These are phyloP conservation scores for Tricholoma saponaceum DNA, from an alignment of 768 basidiomycete genomes.

Conservation along the genomic window DNA sequence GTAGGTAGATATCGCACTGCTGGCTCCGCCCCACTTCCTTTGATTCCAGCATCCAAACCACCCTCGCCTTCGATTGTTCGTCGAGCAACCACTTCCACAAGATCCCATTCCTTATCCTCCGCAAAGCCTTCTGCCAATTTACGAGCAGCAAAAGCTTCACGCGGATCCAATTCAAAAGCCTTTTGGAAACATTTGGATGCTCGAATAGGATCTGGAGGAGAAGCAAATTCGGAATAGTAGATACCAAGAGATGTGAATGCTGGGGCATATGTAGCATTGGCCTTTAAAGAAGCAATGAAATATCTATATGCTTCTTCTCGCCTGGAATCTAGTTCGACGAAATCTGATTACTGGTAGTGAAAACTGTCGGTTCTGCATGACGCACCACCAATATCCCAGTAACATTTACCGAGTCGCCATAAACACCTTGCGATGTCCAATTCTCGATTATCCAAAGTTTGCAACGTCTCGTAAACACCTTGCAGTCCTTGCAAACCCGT, in stretches of 20 bases:
- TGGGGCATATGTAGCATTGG: slow-evolving; percentile 73
- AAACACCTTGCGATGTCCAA: slow-evolving; percentile 72
- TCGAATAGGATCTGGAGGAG: slow-evolving; percentile 76
- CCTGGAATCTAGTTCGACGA: slow-evolving; percentile 32
- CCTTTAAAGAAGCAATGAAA: slow-evolving; percentile 80
- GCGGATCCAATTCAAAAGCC: slow-evolving; percentile 93
- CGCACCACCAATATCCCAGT: slow-evolving; percentile 72
- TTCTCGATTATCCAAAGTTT: slow-evolving; percentile 41
- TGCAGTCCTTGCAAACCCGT: slow-evolving; percentile 45
- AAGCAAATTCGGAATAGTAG: slow-evolving; percentile 71
- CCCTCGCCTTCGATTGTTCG: slow-evolving; percentile 94
- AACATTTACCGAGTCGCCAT: slow-evolving; percentile 80
- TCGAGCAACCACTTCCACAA: slow-evolving; percentile 91
- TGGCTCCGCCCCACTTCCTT: slow-evolving; percentile 27
- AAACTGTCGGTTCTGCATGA: background rate
- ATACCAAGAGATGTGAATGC: slow-evolving; percentile 92
- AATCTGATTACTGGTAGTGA: slow-evolving; percentile 3
- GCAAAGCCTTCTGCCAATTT: slow-evolving; percentile 87
- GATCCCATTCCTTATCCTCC: slow-evolving; percentile 90
- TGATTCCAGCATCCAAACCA: slow-evolving; percentile 58
- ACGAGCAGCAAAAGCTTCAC: slow-evolving; percentile 81
- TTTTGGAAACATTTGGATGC: slow-evolving; percentile 97
- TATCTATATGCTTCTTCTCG: slow-evolving; percentile 68
- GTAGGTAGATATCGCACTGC: slow-evolving; percentile 61
- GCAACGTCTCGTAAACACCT: slow-evolving; percentile 40